Evolutionary conservation across 2,329 filamentous ascomycete species (phyloP).

Genomic region (Sporothrix schenckii): DNA sequence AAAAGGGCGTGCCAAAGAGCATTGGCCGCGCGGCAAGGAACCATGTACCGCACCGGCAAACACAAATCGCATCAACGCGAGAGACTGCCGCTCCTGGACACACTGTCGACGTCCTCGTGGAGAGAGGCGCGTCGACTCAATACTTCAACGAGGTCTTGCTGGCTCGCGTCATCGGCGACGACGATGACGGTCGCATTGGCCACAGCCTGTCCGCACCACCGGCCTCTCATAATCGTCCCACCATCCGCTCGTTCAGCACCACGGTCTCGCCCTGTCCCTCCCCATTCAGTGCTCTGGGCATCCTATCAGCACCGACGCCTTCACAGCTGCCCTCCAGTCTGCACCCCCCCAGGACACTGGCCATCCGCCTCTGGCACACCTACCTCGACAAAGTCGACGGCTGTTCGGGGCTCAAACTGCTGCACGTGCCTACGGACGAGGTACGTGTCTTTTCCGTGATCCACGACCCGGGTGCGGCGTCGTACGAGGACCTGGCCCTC

Average conservation of each 20-base stretch:
- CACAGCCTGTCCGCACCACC: neutral
- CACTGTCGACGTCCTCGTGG: neutral
- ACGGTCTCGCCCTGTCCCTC: neutral
- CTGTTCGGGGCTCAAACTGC: conserved; percentile 2
- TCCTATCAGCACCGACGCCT: neutral
- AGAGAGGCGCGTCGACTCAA: conserved; percentile 16
- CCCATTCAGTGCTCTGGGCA: conserved; percentile 12
- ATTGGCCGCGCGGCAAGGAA: neutral
- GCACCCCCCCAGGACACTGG: neutral
- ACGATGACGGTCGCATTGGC: conserved; percentile 3
- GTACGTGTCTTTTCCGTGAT: conserved; percentile 2
- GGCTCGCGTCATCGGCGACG: neutral
- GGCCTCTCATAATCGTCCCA: neutral
- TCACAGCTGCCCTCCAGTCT: neutral
- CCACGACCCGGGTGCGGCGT: neutral
- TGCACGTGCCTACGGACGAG: conserved; percentile 13
- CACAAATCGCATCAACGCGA: neutral
- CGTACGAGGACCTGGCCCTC: conserved; percentile 8
- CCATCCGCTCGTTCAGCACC: neutral
- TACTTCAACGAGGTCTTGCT: conserved; percentile 15
- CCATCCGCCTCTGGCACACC: conserved; percentile 6
- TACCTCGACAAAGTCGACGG: conserved; percentile 16
- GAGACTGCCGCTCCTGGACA: neutral
- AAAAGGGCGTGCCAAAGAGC: neutral
- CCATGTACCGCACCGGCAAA: neutral